Evolutionary conservation across 768 basidiomycete species (phyloP), one percentile per base, ranked within the genome.

Genomic region (Psilocybe cyanescens): DNA sequence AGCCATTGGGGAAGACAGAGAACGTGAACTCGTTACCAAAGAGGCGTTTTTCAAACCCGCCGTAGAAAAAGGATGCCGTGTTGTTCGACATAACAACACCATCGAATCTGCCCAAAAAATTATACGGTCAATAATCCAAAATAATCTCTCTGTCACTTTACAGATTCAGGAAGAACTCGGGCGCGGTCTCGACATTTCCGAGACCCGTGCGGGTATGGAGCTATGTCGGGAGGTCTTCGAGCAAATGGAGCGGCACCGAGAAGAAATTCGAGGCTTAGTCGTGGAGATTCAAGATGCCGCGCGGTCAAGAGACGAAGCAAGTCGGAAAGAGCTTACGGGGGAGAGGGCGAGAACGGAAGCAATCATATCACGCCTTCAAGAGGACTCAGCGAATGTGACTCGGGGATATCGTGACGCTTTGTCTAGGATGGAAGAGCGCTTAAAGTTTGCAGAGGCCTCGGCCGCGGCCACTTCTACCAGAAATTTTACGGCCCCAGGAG

Each of bases 141-240:
- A 72, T 30, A 57, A 29, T 12, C 16, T 46, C 8, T 79, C 86
- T 0, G 64, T 76, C 3, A 74, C 81, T 2, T 24, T 24, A 24
- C 24, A 76, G 24, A 86, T 88, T 53, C 87, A 87, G 64, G 71
- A 75, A 29, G 86, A 89, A 67, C 73, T 87, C 12, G 80, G 81
- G 59, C 73, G 82, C 64, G 74, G 74, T 33, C 79, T 79, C 53
- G 75, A 79, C 45, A 78, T 87, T 24, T 73, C 79, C 1, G 74
- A 86, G 54, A 87, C 87, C 2, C 72, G 75, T 3, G 87, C 86
- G 1, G 85, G 85, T 1, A 75, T 71, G 14, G 86, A 85, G 66
- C 75, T 88, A 19, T 77, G 76, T 55, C 24, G 24, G 24, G 85
- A 85, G 41, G 67, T 85, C 3, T 75, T 78, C 58, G 79, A 79